Base-by-base conservation (phyloP, 208 protist genomes). In the Trypanosoma rangeli region DNA sequence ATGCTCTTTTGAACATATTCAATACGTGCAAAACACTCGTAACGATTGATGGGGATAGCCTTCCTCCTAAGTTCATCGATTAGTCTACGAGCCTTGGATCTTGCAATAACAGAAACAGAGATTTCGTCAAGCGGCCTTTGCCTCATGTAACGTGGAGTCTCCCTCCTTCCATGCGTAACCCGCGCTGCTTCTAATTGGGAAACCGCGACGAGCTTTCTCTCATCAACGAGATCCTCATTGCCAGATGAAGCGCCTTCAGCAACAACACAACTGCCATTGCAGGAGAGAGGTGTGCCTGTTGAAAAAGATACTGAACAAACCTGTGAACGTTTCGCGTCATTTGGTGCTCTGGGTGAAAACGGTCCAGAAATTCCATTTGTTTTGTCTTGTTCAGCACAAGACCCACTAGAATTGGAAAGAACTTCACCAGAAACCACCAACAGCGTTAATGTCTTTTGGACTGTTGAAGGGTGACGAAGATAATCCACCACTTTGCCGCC, bases 11-110 rank as follows among this genome's bases (percentile, higher is more conserved):
- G 65, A 33, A 73, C 35, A 57, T 61, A 73, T 39, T 68, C 57
- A 65, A 73, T 57, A 48, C 63, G 56, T 37, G 73, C 60, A 68
- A 73, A 67, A 62, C 65, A 70, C 68, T 86, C 80, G 65, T 83
- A 86, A 48, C 89, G 86, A 67, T 93, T 86, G 26, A 92, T 89
- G 13, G 89, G 89, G 31, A 95, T 76, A 39, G 86, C 80, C 37
- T 82, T 78, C 44, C 66, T 65, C 13, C 83, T 84, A 54, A 95
- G 79, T 52, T 75, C 64, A 62, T 92, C 78, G 62, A 95, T 79
- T 33, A 95, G 35, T 10, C 76, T 77, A 12, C 89, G 77, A 2
- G 86, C 87, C 66, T 92, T 89, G 9, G 85, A 82, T 24, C 89
- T 78, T 16, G 89, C 89, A 16, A 95, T 70, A 53, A 88, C 71